These are phyloP conservation scores for Oropetium thomaeum DNA, from an alignment of 176 grass and related monocot species.

Conservation along the genomic window DNA sequence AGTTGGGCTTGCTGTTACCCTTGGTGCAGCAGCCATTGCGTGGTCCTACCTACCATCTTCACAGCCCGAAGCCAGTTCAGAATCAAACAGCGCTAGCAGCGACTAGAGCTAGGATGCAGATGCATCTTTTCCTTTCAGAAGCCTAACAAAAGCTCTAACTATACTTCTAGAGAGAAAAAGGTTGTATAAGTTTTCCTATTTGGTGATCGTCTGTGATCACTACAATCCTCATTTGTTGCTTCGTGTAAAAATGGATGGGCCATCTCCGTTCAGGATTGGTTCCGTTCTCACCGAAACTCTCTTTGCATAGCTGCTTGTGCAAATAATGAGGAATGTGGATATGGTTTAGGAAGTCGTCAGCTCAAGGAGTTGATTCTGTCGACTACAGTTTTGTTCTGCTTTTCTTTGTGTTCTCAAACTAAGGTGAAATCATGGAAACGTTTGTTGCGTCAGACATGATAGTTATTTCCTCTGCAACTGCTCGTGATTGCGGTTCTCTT, in stretches of 20 bases:
- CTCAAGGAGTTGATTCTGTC: conserved; percentile 40
- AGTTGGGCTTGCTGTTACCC: conserved; percentile 72
- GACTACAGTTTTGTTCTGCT: conserved; percentile 25
- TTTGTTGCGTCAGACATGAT: not conserved
- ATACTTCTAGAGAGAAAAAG: conserved; percentile 49
- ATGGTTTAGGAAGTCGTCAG: conserved; percentile 27
- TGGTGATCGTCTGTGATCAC: conserved; percentile 50
- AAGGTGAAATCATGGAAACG: not conserved
- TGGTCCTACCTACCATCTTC: conserved; percentile 78
- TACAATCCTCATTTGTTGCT: conserved; percentile 33
- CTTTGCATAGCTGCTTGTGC: conserved; percentile 43
- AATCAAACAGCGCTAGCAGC: conserved; percentile 32
- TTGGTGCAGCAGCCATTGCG: conserved; percentile 63
- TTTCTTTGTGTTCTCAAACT: not conserved
- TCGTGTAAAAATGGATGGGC: conserved; percentile 50
- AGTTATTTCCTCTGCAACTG: not conserved
- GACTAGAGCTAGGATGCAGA: conserved; percentile 44
- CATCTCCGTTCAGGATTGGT: conserved; percentile 54
- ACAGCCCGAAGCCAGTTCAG: conserved; percentile 18
- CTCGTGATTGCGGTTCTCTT: not conserved
- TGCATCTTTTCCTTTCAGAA: conserved; percentile 35
- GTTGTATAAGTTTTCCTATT: conserved; percentile 50
- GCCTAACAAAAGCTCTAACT: conserved; percentile 54
- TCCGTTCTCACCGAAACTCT: conserved; percentile 37
- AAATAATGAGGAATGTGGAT: conserved; percentile 55